Evolutionary conservation across 2,329 filamentous ascomycete species (phyloP).

Genomic region (Cladosporium phlei): DNA sequence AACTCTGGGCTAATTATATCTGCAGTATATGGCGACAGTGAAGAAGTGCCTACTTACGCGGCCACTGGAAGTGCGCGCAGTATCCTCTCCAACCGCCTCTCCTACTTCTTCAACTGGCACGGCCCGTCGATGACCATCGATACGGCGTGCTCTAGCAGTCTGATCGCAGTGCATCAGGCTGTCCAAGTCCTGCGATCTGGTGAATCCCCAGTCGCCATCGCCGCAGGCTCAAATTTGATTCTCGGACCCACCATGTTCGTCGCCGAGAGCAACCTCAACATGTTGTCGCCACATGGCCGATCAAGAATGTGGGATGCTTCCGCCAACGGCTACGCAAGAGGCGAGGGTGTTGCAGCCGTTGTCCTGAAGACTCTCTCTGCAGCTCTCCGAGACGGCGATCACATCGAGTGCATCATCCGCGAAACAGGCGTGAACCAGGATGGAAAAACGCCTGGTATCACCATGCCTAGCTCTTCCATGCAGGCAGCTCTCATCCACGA

Average conservation of each 20-base stretch:
- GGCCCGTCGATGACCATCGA: conserved; percentile 43
- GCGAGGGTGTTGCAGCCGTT: conserved; percentile 49
- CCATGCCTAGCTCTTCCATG: not conserved
- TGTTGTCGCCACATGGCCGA: conserved; percentile 32
- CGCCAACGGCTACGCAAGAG: conserved; percentile 49
- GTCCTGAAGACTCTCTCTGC: conserved; percentile 47
- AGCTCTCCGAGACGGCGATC: conserved; percentile 44
- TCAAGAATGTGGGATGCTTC: conserved; percentile 28
- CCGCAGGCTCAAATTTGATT: conserved; percentile 24
- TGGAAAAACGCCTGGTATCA: not conserved
- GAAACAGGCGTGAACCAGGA: conserved; percentile 10
- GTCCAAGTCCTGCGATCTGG: conserved; percentile 28
- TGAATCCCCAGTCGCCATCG: conserved; percentile 19
- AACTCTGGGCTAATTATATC: no score
- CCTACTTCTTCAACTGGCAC: conserved; percentile 35
- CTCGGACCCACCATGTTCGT: conserved; percentile 22
- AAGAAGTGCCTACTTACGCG: conserved; percentile 19
- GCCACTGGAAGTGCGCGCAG: conserved; percentile 18
- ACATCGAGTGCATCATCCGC: conserved; percentile 34
- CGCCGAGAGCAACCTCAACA: conserved; percentile 26
- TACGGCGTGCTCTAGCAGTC: conserved; percentile 43
- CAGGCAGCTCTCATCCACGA: not conserved
- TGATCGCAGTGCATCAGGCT: conserved; percentile 34
- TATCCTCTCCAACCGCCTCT: not conserved
- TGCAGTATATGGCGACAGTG: no score